A percentile compares a stretch with the other conserved stretches of the same genome.
These are phyloP conservation scores for Hypericum androsaemum DNA, from an alignment of 345 rosid species.

Conservation along the genomic window DNA sequence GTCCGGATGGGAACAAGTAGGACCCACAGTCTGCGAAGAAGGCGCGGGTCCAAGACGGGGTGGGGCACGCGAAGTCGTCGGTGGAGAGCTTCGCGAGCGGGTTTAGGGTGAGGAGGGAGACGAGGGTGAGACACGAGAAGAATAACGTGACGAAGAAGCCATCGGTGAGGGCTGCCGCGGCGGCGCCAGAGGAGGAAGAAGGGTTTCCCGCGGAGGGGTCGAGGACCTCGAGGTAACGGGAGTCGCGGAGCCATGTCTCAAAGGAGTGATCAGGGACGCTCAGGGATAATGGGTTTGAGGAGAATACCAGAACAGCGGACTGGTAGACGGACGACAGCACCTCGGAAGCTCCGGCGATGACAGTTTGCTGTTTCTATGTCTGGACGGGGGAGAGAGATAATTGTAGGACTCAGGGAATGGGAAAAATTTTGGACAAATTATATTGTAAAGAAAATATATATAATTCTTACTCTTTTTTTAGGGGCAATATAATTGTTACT, in stretches of 20 bases:
- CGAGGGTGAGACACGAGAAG: slow-evolving; percentile 30
- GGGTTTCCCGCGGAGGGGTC: slow-evolving; percentile 30
- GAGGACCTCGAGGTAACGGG: slow-evolving; percentile 86
- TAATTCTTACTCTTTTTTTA: no score
- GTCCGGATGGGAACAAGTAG: slow-evolving; percentile 70
- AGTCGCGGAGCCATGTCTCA: slow-evolving; percentile 91
- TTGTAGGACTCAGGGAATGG: no score
- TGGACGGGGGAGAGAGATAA: no score
- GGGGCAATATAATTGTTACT: no score
- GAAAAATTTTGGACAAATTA: no score
- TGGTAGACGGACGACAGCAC: no score
- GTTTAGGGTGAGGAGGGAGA: slow-evolving; percentile 61
- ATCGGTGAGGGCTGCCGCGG: slow-evolving; percentile 25
- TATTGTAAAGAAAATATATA: no score
- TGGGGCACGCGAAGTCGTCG: slow-evolving; percentile 61
- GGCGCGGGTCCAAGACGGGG: slow-evolving; percentile 71
- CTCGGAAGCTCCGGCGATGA: no score
- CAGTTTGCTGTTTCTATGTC: no score
- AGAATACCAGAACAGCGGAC: slow-evolving; percentile 23
- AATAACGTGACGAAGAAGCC: slow-evolving; percentile 38
- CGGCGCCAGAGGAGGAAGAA: slow-evolving; percentile 16
- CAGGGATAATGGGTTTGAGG: slow-evolving; percentile 55
- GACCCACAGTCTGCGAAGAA: slow-evolving; percentile 61
- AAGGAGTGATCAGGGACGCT: slow-evolving; percentile 71
- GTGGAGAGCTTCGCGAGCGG: slow-evolving; percentile 84